Evolutionary conservation across 2,329 filamentous ascomycete species (phyloP).

Genomic region (Phyllosticta citriasiana): DNA sequence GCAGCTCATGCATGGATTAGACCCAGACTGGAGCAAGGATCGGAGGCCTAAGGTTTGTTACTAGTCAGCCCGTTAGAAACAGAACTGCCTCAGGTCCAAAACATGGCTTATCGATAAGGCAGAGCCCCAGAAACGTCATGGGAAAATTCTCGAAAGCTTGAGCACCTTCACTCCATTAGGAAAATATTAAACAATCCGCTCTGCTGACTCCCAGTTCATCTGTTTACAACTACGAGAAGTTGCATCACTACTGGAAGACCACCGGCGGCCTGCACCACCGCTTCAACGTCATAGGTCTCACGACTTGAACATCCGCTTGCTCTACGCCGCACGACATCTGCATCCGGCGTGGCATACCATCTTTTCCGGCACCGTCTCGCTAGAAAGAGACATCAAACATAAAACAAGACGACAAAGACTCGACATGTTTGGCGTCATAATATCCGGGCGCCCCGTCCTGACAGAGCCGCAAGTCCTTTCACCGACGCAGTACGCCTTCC

Average conservation of each 20-base stretch:
- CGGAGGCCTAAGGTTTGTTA: background rate
- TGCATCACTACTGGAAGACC: background rate
- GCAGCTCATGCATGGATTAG: background rate
- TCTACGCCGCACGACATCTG: background rate
- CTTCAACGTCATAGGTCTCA: background rate
- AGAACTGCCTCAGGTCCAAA: background rate
- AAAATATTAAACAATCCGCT: conserved; percentile 2
- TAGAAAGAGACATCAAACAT: background rate
- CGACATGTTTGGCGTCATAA: conserved; percentile 51
- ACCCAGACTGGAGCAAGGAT: background rate
- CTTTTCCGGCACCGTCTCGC: background rate
- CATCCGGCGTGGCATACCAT: background rate
- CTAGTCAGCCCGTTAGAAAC: too few relatives aligned
- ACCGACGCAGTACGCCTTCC: conserved; percentile 53
- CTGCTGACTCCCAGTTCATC: background rate
- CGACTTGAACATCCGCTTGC: background rate
- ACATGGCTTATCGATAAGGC: conserved; percentile 1
- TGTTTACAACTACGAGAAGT: too few relatives aligned
- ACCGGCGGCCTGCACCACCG: background rate
- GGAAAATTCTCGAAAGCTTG: conserved; percentile 7
- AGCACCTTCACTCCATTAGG: conserved; percentile 7
- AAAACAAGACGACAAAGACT: background rate
- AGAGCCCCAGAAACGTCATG: conserved; percentile 1
- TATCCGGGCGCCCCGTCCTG: conserved; percentile 51
- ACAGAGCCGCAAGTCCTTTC: conserved; percentile 46